Base-by-base conservation (phyloP, 176 grass and related monocot genomes). In the Aegilops bicornis region DNA sequence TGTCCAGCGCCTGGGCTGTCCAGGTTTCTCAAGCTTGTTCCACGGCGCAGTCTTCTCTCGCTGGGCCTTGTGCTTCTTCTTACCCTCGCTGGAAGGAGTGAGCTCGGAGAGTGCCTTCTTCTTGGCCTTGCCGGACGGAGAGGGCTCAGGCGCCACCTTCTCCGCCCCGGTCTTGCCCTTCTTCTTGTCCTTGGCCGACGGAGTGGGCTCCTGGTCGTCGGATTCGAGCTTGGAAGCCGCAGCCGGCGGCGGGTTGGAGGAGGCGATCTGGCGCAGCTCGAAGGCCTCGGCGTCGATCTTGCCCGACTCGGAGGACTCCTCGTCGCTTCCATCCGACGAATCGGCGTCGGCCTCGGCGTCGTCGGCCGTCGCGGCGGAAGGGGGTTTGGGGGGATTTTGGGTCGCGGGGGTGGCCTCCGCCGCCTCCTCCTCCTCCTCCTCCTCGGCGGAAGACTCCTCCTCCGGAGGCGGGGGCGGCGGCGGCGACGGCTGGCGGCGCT, bases 401-500 rank as follows among this genome's bases (percentile, higher is more conserved):
- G 43, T 45, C 10, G 43, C 43, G 43, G 43, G 43, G 43, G 43
- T 45, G 43, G 43, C 43, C 1, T 45, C 43, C 43, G 43, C 43
- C 43, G 3, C 43, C 43, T 45, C 56, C 60, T 8, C 50, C 35
- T 50, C 56, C 2, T 16, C 50, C 14, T 48, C 61, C 59, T 80
- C 79, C 40, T 67, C 79, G 22, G 87, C 29, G 60, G 45, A 29
- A 35, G 60, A 59, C 10, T 82, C 62, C 50, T 70, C 23, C 59
- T 64, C 19, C 25, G 24, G 88, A 10, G 72, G 88, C 8, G 67
- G 59, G 0, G 70, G 60, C 8, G 45, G 50, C 2, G 67, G 73
- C 19, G 88, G 63, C 13, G 89, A 85, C 64, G 72, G 16, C 31
- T 80, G 24, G 42, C 59, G 80, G 65, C 73, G 79, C 85, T 87